Conservation (phyloP, 371 early-diverging fungal species). For the Apophysomyces sp. region DNA sequence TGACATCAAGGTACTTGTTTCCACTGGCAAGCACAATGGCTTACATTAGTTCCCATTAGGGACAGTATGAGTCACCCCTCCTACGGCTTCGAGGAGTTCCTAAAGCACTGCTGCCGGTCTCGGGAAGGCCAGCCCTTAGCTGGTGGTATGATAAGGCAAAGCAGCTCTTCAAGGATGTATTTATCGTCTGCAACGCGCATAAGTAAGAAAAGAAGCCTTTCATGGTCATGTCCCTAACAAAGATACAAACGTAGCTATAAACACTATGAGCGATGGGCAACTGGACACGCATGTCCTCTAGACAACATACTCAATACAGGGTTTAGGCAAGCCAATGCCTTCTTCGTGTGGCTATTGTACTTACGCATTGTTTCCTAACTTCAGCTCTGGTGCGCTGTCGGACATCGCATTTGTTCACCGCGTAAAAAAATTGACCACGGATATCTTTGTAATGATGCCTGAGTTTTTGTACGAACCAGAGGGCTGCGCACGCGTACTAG, state of each 20-base stretch:
- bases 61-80: conserved; percentile 19
- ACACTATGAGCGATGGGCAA: conserved; percentile 48
- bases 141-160: conserved; percentile 37
- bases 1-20: conserved; percentile 5
- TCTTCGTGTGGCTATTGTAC: background rate
- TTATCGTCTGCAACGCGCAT: conserved; percentile 46
- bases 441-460: conserved; percentile 24
- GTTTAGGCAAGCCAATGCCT: conserved; percentile 25
- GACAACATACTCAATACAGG: conserved; percentile 41
- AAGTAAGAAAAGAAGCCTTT: conserved; percentile 26
- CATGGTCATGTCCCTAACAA: background rate
- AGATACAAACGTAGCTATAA: conserved; percentile 28
- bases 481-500: background rate
- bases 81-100: conserved; percentile 35
- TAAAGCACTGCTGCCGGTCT: conserved; percentile 41
- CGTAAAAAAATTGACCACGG: conserved; percentile 24
- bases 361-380: background rate
- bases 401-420: conserved; percentile 43
- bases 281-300: conserved; percentile 30
- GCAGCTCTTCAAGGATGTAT: conserved; percentile 20
- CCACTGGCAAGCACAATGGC: background rate
- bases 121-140: conserved; percentile 38
- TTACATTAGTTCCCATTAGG: background rate
- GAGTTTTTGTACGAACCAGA: conserved; percentile 24
- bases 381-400: conserved; percentile 32